Evolutionary conservation across 768 basidiomycete genomes (phyloP), one percentile per base, ranked within the genome.

Genomic region (Leucocoprinus birnbaumii): DNA sequence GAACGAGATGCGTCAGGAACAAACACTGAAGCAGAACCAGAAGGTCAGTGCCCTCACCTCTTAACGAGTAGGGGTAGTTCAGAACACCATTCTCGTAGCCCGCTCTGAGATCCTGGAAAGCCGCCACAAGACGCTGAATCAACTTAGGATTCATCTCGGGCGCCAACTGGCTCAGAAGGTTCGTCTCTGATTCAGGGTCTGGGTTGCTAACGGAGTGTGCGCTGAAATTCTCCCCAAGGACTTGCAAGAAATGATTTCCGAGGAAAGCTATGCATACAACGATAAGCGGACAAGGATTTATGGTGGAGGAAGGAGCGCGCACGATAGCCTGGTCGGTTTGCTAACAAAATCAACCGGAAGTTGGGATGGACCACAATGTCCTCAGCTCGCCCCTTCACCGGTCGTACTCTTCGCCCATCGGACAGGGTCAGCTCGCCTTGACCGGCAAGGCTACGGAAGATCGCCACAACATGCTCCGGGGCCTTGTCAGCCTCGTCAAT

Each of bases 401-500:
- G 68, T 16, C 80, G 69, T 5, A 86, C 82, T 10, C 84, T 73
- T 2, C 85, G 71, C 14, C 86, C 85, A 65, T 87, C 84, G 0
- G 85, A 76, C 3, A 86, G 74, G 0, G 80, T 80, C 70, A 87
- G 71, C 64, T 86, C 85, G 9, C 80, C 75, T 53, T 85, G 83
- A 2, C 84, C 81, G 3, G 84, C 85, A 22, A 87, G 75, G 64
- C 84, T 85, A 25, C 83, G 74, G 77, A 87, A 86, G 48, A 87
- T 79, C 6, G 85, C 84, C 19, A 86, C 84, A 48, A 87, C 85
- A 56, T 87, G 84, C 62, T 87, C 85, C 7, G 85, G 83, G 7
- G 85, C 85, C 66, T 87, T 87, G 67, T 87, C 85, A 3, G 84
- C 85, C 61, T 87, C 85, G 63, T 87, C 85, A 46, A 86, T 79